Percentiles rank a stretch among this genome's conserved stretches.
These are phyloP conservation scores for Plasmodium coatneyi DNA, from an alignment of 169 alveolate species.

Conservation along the genomic window DNA sequence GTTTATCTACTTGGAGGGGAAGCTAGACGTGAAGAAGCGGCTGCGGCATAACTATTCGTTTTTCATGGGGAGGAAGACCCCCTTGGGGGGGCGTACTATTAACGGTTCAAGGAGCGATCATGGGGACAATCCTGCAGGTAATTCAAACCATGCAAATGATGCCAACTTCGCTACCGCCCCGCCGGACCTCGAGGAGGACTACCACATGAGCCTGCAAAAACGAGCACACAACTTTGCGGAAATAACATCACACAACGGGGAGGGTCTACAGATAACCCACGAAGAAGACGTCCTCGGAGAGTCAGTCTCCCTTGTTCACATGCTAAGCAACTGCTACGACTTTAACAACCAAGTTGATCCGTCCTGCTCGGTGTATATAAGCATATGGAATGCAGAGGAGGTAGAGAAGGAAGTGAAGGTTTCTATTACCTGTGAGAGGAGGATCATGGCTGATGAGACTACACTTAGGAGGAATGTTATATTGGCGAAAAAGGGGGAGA, in stretches of 20 bases:
- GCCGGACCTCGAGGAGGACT: conserved; percentile 6
- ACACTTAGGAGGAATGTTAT: background rate
- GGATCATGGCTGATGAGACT: conserved; percentile 9
- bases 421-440: conserved; percentile 14
- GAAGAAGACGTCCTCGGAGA: conserved; percentile 15
- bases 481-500: conserved; percentile 24
- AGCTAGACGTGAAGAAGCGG: background rate
- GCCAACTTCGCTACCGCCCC: background rate
- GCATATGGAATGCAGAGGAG: conserved; percentile 66
- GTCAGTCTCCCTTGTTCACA: conserved; percentile 41
- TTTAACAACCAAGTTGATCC: conserved; percentile 8
- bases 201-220: conserved; percentile 32
- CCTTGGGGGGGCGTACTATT: background rate
- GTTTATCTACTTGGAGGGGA: conserved; percentile 16
- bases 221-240: conserved; percentile 4
- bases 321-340: conserved; percentile 39
- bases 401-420: conserved; percentile 29
- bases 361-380: conserved; percentile 36
- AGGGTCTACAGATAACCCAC: conserved; percentile 3
- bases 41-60: conserved; percentile 22
- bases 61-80: conserved; percentile 17
- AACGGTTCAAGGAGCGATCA: background rate
- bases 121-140: background rate
- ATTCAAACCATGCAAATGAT: too few species aligned
- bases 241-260: conserved; percentile 15